phyloP scores from a whole-genome alignment of 768 basidiomycete genomes.

The Kwoniella sp. region DNA sequence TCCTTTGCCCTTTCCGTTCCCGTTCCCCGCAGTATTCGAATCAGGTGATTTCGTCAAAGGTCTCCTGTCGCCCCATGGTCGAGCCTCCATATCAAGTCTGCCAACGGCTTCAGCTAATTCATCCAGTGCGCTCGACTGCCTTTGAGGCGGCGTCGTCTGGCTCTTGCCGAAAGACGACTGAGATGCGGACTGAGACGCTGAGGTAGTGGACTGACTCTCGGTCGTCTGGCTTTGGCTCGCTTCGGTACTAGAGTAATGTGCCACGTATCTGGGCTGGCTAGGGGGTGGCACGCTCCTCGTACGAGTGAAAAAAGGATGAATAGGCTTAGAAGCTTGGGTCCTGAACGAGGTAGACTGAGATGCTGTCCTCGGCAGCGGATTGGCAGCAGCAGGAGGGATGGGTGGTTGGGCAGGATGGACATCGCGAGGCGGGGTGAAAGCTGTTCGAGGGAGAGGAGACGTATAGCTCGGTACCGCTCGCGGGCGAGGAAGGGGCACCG shows the following conservation, averaged over 20 bases:
- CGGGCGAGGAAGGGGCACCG: conserved; percentile 9
- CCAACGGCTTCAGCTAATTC: conserved; percentile 18
- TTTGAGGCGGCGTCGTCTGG: neutral
- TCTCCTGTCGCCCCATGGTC: neutral
- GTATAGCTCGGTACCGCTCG: conserved; percentile 25
- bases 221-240: conserved; percentile 12
- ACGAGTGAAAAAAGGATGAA: conserved; percentile 50
- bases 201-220: neutral
- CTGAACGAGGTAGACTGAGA: neutral
- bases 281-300: conserved; percentile 25
- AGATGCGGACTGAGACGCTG: neutral
- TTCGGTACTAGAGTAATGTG: conserved; percentile 36
- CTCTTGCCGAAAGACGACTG: neutral
- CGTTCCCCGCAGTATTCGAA: neutral
- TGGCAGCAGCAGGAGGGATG: neutral
- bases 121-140: neutral
- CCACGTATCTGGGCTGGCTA: conserved; percentile 35
- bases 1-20: neutral
- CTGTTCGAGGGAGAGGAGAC: conserved; percentile 32
- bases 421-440: conserved; percentile 13
- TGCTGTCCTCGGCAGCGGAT: neutral
- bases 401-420: too few species aligned
- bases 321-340: conserved; percentile 16
- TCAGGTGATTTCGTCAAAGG: neutral
- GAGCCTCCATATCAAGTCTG: conserved; percentile 4